These are phyloP conservation scores for Cryptosporidium muris DNA, from an alignment of 169 alveolate genomes.

Conservation along the genomic window DNA sequence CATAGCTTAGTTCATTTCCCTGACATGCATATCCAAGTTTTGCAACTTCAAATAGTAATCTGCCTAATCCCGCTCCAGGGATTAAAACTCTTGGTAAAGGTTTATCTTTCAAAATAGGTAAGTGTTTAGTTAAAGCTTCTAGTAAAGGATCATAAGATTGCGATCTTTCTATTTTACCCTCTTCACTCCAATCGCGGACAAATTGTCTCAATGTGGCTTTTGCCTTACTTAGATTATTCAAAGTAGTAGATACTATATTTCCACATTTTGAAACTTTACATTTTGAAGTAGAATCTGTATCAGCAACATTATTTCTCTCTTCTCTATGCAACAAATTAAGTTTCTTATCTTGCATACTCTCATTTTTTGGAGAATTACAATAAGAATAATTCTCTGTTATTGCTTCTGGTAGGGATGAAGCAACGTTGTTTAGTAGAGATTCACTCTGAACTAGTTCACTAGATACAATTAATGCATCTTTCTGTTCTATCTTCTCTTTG, in stretches of 20 bases:
- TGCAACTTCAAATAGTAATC: conserved; percentile 96
- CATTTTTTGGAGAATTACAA: background rate
- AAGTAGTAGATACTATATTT: conserved; percentile 1
- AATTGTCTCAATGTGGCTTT: conserved; percentile 93
- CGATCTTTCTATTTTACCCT: conserved; percentile 94
- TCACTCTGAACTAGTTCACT: conserved; percentile 27
- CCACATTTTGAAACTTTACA: background rate
- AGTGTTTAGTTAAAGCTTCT: conserved; percentile 86
- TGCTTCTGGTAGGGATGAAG: background rate
- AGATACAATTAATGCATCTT: conserved; percentile 12
- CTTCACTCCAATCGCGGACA: conserved; percentile 94
- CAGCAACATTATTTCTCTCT: background rate
- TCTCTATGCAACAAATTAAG: background rate
- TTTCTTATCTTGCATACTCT: background rate
- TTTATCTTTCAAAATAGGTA: conserved; percentile 75
- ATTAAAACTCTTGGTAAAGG: conserved; percentile 83
- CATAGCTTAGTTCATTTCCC: conserved; percentile 97
- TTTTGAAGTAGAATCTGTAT: background rate
- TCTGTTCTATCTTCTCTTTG: background rate
- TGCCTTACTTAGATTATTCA: conserved; percentile 80
- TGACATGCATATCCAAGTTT: conserved; percentile 94
- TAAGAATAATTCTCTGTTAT: background rate
- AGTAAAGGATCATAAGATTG: conserved; percentile 91
- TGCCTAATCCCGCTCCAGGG: conserved; percentile 97
- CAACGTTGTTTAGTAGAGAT: conserved; percentile 1